Conservation (phyloP, 129 eudicot species). For the Lactuca sativa region DNA sequence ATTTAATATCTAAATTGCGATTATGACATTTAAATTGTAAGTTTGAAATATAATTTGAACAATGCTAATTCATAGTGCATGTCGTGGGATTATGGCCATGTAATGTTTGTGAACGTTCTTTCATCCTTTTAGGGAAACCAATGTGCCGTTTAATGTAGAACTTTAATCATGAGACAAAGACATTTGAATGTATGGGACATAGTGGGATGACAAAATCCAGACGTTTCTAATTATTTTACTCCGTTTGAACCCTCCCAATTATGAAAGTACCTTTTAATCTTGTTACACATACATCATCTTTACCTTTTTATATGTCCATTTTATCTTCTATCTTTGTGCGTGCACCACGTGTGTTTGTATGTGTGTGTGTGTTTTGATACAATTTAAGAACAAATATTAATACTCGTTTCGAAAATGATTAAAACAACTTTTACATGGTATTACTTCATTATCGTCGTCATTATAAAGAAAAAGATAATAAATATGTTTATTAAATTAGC, state of each 20-base stretch:
- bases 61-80: background rate
- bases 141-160: background rate
- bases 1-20: background rate
- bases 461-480: too few species aligned
- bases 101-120: background rate
- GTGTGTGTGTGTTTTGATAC: too few species aligned
- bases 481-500: background rate
- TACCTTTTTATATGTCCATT: background rate
- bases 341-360: too few species aligned
- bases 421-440: background rate
- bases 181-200: background rate
- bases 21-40: background rate
- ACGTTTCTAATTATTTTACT: background rate
- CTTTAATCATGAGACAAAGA: slow-evolving; percentile 3
- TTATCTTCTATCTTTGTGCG: too few species aligned
- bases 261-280: background rate
- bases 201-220: slow-evolving; percentile 13
- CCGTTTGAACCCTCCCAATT: background rate
- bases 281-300: background rate
- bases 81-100: background rate
- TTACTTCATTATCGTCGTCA: background rate
- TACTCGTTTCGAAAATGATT: too few species aligned
- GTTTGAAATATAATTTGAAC: background rate
- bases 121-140: background rate
- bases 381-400: too few species aligned